Conservation (phyloP, 2,329 filamentous ascomycete genomes). For the Diaporthe sp. region DNA sequence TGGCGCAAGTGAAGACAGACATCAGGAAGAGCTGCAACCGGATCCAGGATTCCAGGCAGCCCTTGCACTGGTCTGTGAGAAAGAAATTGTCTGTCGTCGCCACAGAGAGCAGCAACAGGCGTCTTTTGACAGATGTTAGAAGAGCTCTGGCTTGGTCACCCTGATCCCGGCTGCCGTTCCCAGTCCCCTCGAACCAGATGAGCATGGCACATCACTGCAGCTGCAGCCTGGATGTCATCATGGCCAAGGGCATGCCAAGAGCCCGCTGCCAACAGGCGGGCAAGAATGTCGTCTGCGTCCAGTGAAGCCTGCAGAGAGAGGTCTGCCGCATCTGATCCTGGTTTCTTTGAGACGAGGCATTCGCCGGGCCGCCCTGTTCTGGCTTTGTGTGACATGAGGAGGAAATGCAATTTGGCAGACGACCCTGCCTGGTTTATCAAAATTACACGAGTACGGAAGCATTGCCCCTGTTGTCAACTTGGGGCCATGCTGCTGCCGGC, state of each 20-base stretch:
- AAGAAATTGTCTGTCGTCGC: not conserved
- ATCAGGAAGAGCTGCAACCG: not conserved
- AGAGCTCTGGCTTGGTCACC: not conserved
- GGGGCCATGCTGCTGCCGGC: not conserved
- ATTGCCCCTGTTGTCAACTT: not conserved
- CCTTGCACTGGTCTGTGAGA: not conserved
- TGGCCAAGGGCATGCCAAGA: not conserved
- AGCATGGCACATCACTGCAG: not conserved
- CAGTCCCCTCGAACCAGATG: not conserved
- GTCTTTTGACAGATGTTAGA: not conserved
- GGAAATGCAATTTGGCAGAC: not conserved
- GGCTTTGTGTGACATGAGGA: not conserved
- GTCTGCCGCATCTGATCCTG: conserved; percentile 4
- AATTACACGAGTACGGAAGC: not conserved
- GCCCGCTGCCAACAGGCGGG: conserved; percentile 1
- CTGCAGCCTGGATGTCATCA: not conserved
- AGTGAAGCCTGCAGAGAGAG: conserved; percentile 11
- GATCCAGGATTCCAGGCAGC: not conserved
- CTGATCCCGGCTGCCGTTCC: not conserved
- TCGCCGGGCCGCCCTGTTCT: not conserved
- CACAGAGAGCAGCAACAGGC: not conserved
- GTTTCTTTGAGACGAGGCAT: not conserved
- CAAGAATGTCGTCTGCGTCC: not conserved
- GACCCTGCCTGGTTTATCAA: not conserved
- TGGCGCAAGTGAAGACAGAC: not conserved